Evolutionary conservation across 2,329 filamentous ascomycete genomes (phyloP).

Genomic region (Aspergillus spinulosporus): DNA sequence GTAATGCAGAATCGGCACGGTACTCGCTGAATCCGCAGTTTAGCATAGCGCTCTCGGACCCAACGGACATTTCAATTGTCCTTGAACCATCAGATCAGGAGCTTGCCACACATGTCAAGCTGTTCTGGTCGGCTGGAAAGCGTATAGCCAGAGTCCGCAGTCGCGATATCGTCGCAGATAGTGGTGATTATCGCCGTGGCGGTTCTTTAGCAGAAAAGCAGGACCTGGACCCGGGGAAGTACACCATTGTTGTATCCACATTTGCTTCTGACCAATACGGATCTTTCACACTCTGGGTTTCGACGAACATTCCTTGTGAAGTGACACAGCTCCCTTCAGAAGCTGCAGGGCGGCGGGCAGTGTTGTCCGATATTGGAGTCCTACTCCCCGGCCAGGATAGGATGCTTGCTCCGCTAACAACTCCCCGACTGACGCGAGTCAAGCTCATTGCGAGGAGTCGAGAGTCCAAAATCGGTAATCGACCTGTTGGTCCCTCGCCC

Average conservation of each 20-base stretch:
- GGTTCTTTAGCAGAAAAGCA: constrained; percentile 68
- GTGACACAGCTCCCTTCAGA: constrained; percentile 67
- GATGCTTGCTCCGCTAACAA: constrained; percentile 54
- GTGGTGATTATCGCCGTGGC: constrained; percentile 83
- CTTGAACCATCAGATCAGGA: constrained; percentile 68
- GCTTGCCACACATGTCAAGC: constrained; percentile 77
- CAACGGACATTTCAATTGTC: constrained; percentile 68
- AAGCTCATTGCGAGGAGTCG: constrained; percentile 56
- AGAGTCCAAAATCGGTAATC: constrained; percentile 43
- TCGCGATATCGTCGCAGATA: constrained; percentile 77
- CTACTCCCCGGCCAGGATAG: constrained; percentile 57
- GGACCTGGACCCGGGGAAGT: constrained; percentile 67
- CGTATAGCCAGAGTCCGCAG: constrained; percentile 67
- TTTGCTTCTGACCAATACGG: constrained; percentile 79
- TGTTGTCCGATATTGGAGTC: constrained; percentile 45
- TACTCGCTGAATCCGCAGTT: constrained; percentile 92
- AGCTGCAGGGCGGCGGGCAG: constrained; percentile 71
- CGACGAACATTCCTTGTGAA: constrained; percentile 56
- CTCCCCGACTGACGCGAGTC: constrained; percentile 61
- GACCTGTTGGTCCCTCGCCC: constrained; percentile 47
- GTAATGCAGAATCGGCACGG: constrained; percentile 71
- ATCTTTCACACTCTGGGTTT: constrained; percentile 73
- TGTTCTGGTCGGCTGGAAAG: constrained; percentile 74
- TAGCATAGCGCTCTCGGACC: constrained; percentile 57
- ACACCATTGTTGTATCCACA: constrained; percentile 87